Evolutionary conservation across 768 basidiomycete species (phyloP), one percentile per base, ranked within the genome.

Genomic region (Pleurotus cornucopiae): DNA sequence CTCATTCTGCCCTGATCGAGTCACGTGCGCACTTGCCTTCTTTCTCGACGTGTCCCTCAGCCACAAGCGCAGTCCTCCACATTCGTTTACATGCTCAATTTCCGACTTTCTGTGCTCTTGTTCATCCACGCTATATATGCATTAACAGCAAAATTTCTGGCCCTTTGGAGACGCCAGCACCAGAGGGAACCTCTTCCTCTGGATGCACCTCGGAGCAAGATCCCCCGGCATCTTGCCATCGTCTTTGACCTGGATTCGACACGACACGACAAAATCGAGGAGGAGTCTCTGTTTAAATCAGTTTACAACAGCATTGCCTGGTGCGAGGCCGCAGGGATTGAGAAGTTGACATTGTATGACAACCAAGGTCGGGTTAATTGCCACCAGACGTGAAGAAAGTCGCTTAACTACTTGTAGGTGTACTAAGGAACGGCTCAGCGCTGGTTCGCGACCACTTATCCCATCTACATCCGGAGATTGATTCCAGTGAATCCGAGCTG

Each of bases 331-430:
- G 70, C 73, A 30, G 88, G 88, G 12, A 82, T 92, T 48, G 69
- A 73, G 58, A 76, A 78, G 49, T 72, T 93, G 46, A 89, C 85
- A 7, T 75, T 89, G 3, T 92, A 90, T 60, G 91, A 93, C 64
- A 76, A 79, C 55, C 71, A 80, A 55, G 90, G 91, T 91, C 64
- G 16, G 34, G 13, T 25, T 43, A 13, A 38, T 48, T 45, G 25
- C 18, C 23, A 40, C 39, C 48, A 38, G 6, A 45, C 43, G 30
- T 44, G 34, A 44, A 20, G 11, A 41, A 9, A 55, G 37, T 49
- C 48, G 39, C 16, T 48, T 46, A 11, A 40, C 46, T 21, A 39
- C 38, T 9, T 41, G 14, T 48, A 84, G 81, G 80, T 38, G 45
- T 72, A 40, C 70, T 82, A 45, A 60, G 70, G 11, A 61, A 69